Conservation (phyloP, 495 filamentous ascomycete species). For the Terfezia claveryi region DNA sequence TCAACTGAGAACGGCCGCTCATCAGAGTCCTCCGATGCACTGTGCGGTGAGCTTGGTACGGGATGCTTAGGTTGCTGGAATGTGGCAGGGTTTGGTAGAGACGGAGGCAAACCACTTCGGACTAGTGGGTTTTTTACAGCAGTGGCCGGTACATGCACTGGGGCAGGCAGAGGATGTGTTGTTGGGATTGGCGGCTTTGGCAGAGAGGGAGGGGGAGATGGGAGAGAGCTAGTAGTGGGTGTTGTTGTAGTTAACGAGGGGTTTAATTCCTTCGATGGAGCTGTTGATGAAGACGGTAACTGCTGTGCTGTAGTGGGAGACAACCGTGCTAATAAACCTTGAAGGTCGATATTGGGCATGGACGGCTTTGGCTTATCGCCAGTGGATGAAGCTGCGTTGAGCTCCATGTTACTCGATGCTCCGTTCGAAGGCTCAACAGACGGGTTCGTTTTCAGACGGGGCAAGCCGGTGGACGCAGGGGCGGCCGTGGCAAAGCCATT, state of each 20-base stretch:
- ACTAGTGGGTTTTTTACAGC: not conserved
- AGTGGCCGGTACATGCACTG: not conserved
- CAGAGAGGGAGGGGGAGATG: constrained; percentile 16
- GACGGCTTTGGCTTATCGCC: not conserved
- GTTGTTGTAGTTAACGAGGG: not conserved
- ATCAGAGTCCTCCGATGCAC: not conserved
- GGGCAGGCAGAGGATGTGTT: not conserved
- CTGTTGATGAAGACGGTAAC: constrained; percentile 8
- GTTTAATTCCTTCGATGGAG: not conserved
- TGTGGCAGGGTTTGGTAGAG: constrained; percentile 9
- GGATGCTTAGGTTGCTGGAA: constrained; percentile 15
- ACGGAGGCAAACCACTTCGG: constrained; percentile 1
- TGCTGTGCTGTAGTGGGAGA: constrained; percentile 15
- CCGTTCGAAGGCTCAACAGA: not conserved
- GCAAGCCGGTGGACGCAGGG: not conserved
- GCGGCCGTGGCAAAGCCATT: not conserved
- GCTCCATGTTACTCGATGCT: not conserved
- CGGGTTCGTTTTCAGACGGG: not conserved
- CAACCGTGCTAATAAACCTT: constrained; percentile 20
- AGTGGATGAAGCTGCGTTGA: not conserved
- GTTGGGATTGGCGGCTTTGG: constrained; percentile 11
- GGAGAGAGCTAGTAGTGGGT: constrained; percentile 5
- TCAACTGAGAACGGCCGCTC: constrained; percentile 17
- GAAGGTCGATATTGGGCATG: constrained; percentile 16
- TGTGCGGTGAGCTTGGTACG: constrained; percentile 8